Percentiles rank a stretch among this genome's conserved stretches.
Conservation (phyloP, 2,329 filamentous ascomycete genomes). For the Penicillium sp. region DNA sequence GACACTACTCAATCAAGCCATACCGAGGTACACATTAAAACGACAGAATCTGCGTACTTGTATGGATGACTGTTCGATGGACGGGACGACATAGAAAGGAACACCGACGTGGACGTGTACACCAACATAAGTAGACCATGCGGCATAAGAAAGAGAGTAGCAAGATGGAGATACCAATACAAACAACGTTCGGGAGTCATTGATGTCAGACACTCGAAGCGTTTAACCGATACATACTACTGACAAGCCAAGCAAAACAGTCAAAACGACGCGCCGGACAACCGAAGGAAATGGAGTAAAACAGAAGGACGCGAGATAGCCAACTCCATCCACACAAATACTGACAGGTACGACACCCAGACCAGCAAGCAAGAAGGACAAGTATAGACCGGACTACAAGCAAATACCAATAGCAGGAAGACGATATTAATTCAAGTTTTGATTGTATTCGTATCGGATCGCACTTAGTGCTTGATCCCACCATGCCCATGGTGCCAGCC, state of each 20-base stretch:
- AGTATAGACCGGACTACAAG: background rate
- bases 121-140: no score
- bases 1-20: no score
- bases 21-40: no score
- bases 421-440: conserved; percentile 15
- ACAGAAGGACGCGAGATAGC: background rate
- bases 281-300: background rate
- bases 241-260: background rate
- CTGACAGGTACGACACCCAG: background rate
- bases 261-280: background rate
- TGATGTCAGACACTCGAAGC: no score
- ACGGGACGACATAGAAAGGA: no score
- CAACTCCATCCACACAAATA: no score
- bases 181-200: no score
- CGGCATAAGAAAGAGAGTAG: background rate
- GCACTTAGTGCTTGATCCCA: conserved; percentile 28
- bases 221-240: no score
- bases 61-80: no score
- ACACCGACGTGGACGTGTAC: no score
- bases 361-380: background rate
- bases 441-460: conserved; percentile 40
- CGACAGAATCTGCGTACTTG: no score
- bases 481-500: conserved; percentile 36
- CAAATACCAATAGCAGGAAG: background rate
- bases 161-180: no score